Evolutionary conservation across 305 asterid genomes (phyloP).

Genomic region (Fraxinus nigra): DNA sequence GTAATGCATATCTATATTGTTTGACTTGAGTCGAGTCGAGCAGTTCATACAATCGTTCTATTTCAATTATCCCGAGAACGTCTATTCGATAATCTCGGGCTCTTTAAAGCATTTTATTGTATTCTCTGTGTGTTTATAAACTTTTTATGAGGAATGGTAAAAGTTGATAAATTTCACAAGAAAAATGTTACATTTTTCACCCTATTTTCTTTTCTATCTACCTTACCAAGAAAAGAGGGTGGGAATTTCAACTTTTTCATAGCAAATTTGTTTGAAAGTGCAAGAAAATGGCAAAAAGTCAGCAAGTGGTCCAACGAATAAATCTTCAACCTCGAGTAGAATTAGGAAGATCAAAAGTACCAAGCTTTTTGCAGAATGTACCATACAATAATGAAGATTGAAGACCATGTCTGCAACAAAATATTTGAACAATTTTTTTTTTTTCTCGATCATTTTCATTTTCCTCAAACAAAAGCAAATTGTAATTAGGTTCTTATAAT

Average conservation of each 20-base stretch:
- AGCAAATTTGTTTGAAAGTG: background rate
- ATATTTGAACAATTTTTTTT: background rate
- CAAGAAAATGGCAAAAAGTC: background rate
- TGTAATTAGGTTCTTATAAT: conserved; percentile 18
- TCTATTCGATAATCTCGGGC: background rate
- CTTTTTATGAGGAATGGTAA: background rate
- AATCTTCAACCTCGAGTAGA: background rate
- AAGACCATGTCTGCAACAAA: background rate
- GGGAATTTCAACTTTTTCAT: background rate
- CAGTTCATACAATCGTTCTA: background rate
- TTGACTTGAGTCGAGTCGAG: background rate
- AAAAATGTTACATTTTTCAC: background rate
- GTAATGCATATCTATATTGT: background rate
- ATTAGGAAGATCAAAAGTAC: conserved; percentile 5
- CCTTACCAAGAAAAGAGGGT: background rate
- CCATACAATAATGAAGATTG: background rate
- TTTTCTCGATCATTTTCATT: background rate
- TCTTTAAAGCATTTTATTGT: background rate
- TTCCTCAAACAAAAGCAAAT: conserved; percentile 11
- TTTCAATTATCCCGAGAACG: background rate
- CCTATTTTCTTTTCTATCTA: background rate
- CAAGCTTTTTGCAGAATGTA: conserved; percentile 4
- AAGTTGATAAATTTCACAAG: background rate
- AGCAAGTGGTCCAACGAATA: background rate
- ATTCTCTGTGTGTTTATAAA: background rate